phyloP scores from a whole-genome alignment of 352 stramenopile genomes.

The Phytophthora citricola region DNA sequence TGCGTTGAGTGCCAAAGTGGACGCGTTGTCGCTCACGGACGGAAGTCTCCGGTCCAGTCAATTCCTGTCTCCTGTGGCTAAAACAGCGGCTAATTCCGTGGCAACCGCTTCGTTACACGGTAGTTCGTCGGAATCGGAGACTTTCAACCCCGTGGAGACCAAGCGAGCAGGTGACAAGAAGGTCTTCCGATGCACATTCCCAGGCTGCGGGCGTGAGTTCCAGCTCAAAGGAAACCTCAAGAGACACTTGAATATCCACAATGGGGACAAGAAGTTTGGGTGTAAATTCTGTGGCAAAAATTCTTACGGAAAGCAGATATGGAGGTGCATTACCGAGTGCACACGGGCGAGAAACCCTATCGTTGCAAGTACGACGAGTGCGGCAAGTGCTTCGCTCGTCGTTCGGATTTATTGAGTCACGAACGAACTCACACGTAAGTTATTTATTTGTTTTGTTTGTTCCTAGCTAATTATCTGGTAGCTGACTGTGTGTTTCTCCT shows the following conservation, averaged over 20 bases:
- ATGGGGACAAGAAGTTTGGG: constrained; percentile 62
- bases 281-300: constrained; percentile 65
- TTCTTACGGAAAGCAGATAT: constrained; percentile 82
- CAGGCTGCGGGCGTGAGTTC: constrained; percentile 61
- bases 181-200: constrained; percentile 59
- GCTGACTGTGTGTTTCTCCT: constrained; percentile 7
- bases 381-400: constrained; percentile 68
- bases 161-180: constrained; percentile 17
- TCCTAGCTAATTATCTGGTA: constrained; percentile 8
- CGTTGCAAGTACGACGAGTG: constrained; percentile 59
- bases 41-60: constrained; percentile 11
- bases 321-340: constrained; percentile 77
- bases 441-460: constrained; percentile 3
- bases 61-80: not conserved
- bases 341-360: constrained; percentile 84
- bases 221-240: constrained; percentile 76
- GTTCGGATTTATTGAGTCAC: constrained; percentile 78
- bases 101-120: not conserved
- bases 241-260: constrained; percentile 65
- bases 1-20: constrained; percentile 28
- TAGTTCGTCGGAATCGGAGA: not conserved
- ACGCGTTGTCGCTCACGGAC: constrained; percentile 19
- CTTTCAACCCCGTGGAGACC: constrained; percentile 1
- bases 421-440: constrained; percentile 74
- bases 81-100: not conserved